Base-by-base conservation (phyloP, 495 filamentous ascomycete genomes). In the Aspergillus sparsus region DNA sequence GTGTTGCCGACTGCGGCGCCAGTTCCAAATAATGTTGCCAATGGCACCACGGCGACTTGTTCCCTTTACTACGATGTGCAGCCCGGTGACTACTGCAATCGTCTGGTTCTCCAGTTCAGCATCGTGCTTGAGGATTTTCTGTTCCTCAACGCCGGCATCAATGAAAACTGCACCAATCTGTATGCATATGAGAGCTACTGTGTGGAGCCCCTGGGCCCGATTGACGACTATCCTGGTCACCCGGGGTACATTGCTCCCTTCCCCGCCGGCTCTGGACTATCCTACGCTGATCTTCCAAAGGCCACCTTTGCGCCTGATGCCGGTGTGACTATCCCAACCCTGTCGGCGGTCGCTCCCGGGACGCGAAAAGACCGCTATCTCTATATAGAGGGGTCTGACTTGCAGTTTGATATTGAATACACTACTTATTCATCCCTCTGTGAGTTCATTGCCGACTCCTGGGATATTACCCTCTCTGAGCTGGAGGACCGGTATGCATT, bases 291-390 rank as follows among this genome's bases (percentile, higher is more conserved):
- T 16, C 42, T 45, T 32, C 47, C 57, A 2, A 54, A 12, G 31
- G 57, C 57, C 6, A 47, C 39, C 0, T 60, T 33, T 42, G 54
- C 50, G 5, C 34, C 50, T n/a, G 39, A 31, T 32, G 9, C 34
- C 18, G 46, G 8, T 6, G 32, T n/a, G 5, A 34, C 6, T 8
- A 8, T 41, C 13, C 33, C 56, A 32, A 51, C 11, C 2, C 35
- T 58, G 11, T 35, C 44, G 12, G 46, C 56, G 4, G 21, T 58
- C 6, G 35, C 57, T 6, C 37, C 37, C n/a, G 57, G 49, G 3
- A 33, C 21, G 7, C 57, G 57, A 10, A 54, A 54, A 31, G 57
- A 60, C 35, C 54, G 57, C 34, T 49, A 53, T 45, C 4, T 60
- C 1, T 60, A 60, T 31, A 15, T 41, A n/a, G 31, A 34, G 6